Evolutionary conservation across 306 rosid species (phyloP), one percentile per base, ranked within the genome.

Genomic region (Cyclanthera cordifolia): DNA sequence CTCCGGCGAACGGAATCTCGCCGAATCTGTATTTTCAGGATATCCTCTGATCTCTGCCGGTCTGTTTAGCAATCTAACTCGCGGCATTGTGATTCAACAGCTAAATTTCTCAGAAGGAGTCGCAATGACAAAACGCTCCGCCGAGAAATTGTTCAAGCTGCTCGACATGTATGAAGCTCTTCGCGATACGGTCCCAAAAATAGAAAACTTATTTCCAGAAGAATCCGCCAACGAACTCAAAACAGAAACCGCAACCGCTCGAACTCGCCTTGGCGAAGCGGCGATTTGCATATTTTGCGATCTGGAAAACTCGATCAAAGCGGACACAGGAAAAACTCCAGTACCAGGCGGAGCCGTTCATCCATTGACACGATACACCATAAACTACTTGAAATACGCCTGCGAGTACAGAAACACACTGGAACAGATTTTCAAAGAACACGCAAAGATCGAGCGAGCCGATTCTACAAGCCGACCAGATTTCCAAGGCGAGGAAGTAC

Each of bases 261-360:
- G 80, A 20, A 2, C 21, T 7, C 72, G 87, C 0, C 82, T 90
- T 0, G 95, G 89, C 63, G 86, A 81, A 39, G 81, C 80, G 2
- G 82, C 77, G 7, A 76, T 78, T 17, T 72, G 80, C 66, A 86
- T 85, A 66, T 88, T 91, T 39, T 76, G 82, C 37, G 90, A 85
- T 61, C 75, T 91, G 8, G 88, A 86, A 48, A 86, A 83, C 73
- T 86, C 91, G 16, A 82, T 91, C 37, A 83, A 85, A 72, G 68
- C 82, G 7, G 90, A 91, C 14, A 77, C 77, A 0, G 86, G 86
- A 51, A 83, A 70, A 72, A 81, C 76, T 39, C 84, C 95, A 1
- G 91, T 91, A 15, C 87, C 97, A 0, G 81, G 84, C 5, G 97
- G 97, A 5, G 87, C 87, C 1, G 85, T 91, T 21, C 97, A 91